Evolutionary conservation across 1,284 basidiomycete genomes (phyloP), one percentile per base, ranked within the genome.

Genomic region (Erythrobasidium hasegawianum): DNA sequence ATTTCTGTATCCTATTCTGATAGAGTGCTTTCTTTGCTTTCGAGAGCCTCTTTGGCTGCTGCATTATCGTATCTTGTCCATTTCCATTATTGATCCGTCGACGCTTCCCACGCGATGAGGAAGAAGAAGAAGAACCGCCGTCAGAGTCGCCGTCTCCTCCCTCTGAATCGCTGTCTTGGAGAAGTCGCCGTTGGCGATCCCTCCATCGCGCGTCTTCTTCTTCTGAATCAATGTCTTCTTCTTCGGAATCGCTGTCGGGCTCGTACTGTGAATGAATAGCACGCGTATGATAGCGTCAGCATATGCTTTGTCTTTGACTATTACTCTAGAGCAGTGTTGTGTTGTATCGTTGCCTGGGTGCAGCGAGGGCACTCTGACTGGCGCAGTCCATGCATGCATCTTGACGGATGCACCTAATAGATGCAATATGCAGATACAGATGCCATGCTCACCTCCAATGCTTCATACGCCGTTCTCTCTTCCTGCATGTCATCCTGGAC

Each of bases 381-480:
- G n/a, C n/a, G n/a, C n/a, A n/a, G n/a, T n/a, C n/a, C n/a, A n/a
- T n/a, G n/a, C n/a, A n/a, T n/a, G n/a, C n/a, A n/a, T n/a, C n/a
- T n/a, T n/a, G n/a, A n/a, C n/a, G n/a, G n/a, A n/a, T n/a, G n/a
- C n/a, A n/a, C 24, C 9, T 5, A 18, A 24, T 3, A 2, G 10
- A 47, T 22, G 49, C 22, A 29, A 26, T 20, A n/a, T n/a, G n/a
- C n/a, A n/a, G n/a, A n/a, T n/a, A n/a, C n/a, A n/a, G n/a, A n/a
- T n/a, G n/a, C n/a, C n/a, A n/a, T n/a, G n/a, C 84, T 71, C 71
- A 92, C 91, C 78, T 86, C 83, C 3, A 92, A 78, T 10, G 86
- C 84, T 76, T 93, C 88, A 83, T 85, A 91, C 33, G 89, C 86
- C 71, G 84, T 84, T 72, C 81, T 81, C 73, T 87, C 84, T 54